Base-by-base conservation (phyloP, 2,329 filamentous ascomycete genomes). In the Aspergillus thermomutatus region DNA sequence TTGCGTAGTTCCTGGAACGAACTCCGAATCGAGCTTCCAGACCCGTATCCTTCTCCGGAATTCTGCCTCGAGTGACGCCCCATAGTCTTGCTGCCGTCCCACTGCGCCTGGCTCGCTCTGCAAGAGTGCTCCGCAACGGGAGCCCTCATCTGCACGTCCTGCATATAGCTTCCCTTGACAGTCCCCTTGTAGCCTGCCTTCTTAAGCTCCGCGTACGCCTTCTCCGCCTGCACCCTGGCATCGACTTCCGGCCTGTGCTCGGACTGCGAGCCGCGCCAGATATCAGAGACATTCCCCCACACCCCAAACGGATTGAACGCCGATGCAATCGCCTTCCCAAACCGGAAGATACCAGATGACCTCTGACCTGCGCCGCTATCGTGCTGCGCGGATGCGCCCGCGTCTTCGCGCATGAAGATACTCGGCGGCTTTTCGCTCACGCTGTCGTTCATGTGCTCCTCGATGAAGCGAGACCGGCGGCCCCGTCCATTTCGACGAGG, bases 401-500 rank as follows among this genome's bases (percentile, higher is more conserved):
- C 61, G 11, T 74, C 68, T 10, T 73, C 69, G 6, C 76, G 85
- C 45, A 89, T 79, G 71, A 89, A 92, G 43, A 85, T 81, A 47
- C 83, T 80, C 0, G 90, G 90, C 27, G 91, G 91, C 57, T 81
- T 83, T 57, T 85, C 82, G 67, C 89, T 92, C 31, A 84, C 80
- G 62, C 89, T 86, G 73, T 95, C 90, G 68, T 87, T 91, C 90
- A 96, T 93, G 67, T 88, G 93, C 43, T 89, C 92, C 75, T 96
- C 92, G 40, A 83, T 73, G 63, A 88, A 88, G 54, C 76, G 87
- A 67, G 82, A 95, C 79, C 75, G 85, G 70, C 77, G 84, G 78
- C 64, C 75, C 58, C 76, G 62, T 19, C n/a, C 47, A 43, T 50
- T 48, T 41, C 57, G 54, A n/a, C 54, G 49, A 19, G 62, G 58